Percentiles rank a stretch among this genome's conserved stretches.
Conservation (phyloP, 805 yeast genomes). For the Naumovozyma dairenensis region DNA sequence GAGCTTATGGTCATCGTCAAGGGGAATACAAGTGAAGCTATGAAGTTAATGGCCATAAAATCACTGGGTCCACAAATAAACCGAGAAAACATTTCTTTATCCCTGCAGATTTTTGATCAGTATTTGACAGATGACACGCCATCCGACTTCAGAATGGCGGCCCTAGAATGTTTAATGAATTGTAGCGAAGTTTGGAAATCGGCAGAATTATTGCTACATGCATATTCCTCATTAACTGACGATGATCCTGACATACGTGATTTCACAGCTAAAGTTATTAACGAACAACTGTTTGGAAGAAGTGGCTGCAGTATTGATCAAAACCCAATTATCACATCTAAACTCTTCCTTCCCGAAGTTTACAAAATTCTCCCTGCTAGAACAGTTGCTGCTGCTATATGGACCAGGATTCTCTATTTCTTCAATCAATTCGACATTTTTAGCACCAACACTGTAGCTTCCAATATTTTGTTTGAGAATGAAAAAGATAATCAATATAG, state of each 20-base stretch:
- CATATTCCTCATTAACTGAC: slow-evolving; percentile 41
- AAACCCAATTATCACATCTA: too few species aligned
- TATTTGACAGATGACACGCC: slow-evolving; percentile 18
- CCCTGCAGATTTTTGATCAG: too few species aligned
- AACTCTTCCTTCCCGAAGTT: too few species aligned
- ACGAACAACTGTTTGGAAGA: slow-evolving; percentile 12
- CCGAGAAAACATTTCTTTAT: slow-evolving; percentile 5
- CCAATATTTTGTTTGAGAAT: slow-evolving; percentile 44
- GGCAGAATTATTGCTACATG: slow-evolving; percentile 12
- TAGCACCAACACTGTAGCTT: slow-evolving; percentile 9
- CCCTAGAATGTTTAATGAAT: slow-evolving; percentile 16
- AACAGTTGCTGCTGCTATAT: too few species aligned
- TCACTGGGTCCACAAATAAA: slow-evolving; percentile 39
- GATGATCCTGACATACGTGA: slow-evolving; percentile 57
- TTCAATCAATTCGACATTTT: slow-evolving; percentile 13
- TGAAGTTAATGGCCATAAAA: slow-evolving; percentile 41
- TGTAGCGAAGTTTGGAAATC: slow-evolving; percentile 3
- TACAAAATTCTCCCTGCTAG: too few species aligned
- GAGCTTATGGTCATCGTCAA: slow-evolving; percentile 20
- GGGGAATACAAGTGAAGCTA: slow-evolving; percentile 34
- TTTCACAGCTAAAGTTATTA: slow-evolving; percentile 36
- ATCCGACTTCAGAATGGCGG: slow-evolving; percentile 17
- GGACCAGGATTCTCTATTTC: too few species aligned
- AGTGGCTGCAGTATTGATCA: too few species aligned
- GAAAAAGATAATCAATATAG: slow-evolving; percentile 64